Evolutionary conservation across 1,284 basidiomycete species (phyloP).

Genomic region (Melampsora americana): DNA sequence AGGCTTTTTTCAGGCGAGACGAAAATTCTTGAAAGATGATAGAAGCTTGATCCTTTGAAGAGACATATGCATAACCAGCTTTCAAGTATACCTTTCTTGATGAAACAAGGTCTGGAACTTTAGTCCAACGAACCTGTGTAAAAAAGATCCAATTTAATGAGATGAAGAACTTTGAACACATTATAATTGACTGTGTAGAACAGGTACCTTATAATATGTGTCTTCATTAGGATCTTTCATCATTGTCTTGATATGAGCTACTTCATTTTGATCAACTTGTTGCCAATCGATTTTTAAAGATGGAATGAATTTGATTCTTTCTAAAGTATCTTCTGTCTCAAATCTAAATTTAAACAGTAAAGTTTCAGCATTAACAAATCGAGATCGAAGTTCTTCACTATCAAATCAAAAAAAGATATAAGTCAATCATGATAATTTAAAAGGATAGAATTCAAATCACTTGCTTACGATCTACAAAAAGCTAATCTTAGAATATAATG

Average conservation of each 20-base stretch:
- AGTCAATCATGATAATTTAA: background rate
- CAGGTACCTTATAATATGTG: conserved; percentile 67
- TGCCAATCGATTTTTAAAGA: conserved; percentile 78
- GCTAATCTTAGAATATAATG: conserved; percentile 94
- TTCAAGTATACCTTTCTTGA: conserved; percentile 76
- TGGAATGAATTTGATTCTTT: conserved; percentile 69
- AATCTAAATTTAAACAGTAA: conserved; percentile 80
- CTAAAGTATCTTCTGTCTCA: conserved; percentile 65
- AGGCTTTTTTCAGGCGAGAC: conserved; percentile 67
- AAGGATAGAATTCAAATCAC: background rate
- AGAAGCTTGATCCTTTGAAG: conserved; percentile 73
- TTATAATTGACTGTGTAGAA: background rate
- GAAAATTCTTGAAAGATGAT: conserved; percentile 87
- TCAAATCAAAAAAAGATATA: conserved; percentile 19
- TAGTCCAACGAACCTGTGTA: conserved; percentile 69
- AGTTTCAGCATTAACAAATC: conserved; percentile 86
- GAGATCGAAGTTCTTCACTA: conserved; percentile 82
- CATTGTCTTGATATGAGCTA: conserved; percentile 57
- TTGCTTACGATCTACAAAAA: conserved; percentile 86
- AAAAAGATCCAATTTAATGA: conserved; percentile 49
- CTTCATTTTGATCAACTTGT: conserved; percentile 65
- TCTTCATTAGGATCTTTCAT: conserved; percentile 56
- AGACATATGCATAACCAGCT: conserved; percentile 85
- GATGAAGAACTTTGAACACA: background rate
- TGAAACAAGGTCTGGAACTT: conserved; percentile 87